Evolutionary conservation across 345 rosid species (phyloP).

Genomic region (Gossypioides kirkii): DNA sequence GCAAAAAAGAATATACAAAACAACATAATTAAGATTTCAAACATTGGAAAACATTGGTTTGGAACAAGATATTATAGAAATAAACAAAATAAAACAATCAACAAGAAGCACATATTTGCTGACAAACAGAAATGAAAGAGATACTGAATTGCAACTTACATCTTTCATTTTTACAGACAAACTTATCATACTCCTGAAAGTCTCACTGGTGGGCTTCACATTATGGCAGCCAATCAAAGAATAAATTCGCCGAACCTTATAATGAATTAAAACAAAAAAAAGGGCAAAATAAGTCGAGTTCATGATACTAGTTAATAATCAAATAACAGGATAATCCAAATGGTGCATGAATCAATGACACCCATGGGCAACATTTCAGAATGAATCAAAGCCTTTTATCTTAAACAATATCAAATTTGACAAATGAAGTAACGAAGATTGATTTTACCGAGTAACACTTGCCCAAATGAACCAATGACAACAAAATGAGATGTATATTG

Average conservation of each 20-base stretch:
- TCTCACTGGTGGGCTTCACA: slow-evolving; percentile 63
- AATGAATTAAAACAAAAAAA: slow-evolving; percentile 7
- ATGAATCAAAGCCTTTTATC: neutral
- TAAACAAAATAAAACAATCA: slow-evolving; percentile 9
- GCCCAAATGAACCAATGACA: slow-evolving; percentile 8
- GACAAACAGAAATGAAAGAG: slow-evolving; percentile 4
- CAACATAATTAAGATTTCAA: neutral
- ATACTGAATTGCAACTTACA: slow-evolving; percentile 39
- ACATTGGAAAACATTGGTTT: neutral
- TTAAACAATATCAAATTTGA: neutral
- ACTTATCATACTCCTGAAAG: slow-evolving; percentile 63
- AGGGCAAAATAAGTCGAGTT: neutral
- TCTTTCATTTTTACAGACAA: slow-evolving; percentile 67
- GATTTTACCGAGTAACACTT: neutral
- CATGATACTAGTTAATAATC: neutral
- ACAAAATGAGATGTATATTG: neutral
- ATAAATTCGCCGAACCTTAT: slow-evolving; percentile 62
- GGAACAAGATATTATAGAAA: neutral
- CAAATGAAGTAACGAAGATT: neutral
- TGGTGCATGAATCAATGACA: neutral
- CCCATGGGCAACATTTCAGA: neutral
- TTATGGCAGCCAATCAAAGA: slow-evolving; percentile 43
- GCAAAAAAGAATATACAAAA: neutral
- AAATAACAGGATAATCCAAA: neutral
- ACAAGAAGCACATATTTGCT: neutral